A percentile compares a stretch with the other conserved stretches of the same genome.
Evolutionary conservation across 768 basidiomycete genomes (phyloP).

Genomic region (Megacollybia marginata): DNA sequence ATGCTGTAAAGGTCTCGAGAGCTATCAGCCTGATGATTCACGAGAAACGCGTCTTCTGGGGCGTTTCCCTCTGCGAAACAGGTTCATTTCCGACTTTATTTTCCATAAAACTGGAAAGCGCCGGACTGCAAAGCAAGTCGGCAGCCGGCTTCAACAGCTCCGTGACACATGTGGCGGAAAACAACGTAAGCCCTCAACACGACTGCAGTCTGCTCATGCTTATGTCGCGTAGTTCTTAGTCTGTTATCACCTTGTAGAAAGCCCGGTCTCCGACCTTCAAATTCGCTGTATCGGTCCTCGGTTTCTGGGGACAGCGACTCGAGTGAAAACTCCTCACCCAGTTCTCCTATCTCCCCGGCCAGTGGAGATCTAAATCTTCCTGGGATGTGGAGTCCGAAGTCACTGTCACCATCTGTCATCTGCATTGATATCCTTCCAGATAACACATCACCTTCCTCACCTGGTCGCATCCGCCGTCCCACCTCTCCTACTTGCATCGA

Average conservation of each 20-base stretch:
- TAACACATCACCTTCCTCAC: conserved; percentile 9
- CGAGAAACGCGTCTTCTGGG: conserved; percentile 67
- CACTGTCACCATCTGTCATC: conserved; percentile 25
- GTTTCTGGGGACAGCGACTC: conserved; percentile 21
- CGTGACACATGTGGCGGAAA: conserved; percentile 69
- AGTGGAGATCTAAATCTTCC: not conserved
- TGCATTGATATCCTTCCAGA: conserved; percentile 41
- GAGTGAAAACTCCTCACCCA: conserved; percentile 29
- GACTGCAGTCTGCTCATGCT: not conserved
- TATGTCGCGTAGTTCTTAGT: conserved; percentile 6
- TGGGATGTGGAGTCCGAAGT: not conserved
- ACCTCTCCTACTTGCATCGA: conserved; percentile 30
- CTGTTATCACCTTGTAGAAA: conserved; percentile 6
- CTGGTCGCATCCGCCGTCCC: conserved; percentile 3
- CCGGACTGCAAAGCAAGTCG: conserved; percentile 73
- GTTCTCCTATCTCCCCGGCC: conserved; percentile 20
- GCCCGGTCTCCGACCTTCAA: conserved; percentile 1
- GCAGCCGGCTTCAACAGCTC: conserved; percentile 73
- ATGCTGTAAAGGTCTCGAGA: conserved; percentile 47
- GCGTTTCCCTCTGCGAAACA: conserved; percentile 72
- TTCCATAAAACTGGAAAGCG: conserved; percentile 59
- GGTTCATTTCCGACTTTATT: conserved; percentile 77
- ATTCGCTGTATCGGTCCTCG: conserved; percentile 12
- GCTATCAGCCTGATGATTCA: conserved; percentile 66
- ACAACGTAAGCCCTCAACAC: conserved; percentile 41